These are phyloP conservation scores for Yamadazyma takamatsuzukensis DNA, from an alignment of 805 yeast species.

Conservation along the genomic window DNA sequence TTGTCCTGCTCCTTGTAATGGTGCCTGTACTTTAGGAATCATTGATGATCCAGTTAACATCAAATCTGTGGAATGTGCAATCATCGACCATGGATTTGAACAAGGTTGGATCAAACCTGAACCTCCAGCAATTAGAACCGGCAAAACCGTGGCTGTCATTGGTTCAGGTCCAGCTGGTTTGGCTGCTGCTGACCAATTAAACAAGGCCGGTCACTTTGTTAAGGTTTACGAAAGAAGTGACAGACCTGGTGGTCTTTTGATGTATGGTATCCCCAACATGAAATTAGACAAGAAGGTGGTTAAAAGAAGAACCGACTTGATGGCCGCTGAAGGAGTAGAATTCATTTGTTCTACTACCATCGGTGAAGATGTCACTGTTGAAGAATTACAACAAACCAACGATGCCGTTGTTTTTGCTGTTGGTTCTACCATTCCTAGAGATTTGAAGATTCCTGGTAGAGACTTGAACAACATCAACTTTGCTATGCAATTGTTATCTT, in stretches of 20 bases:
- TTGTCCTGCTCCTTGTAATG: constrained; percentile 99
- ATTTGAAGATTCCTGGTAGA: constrained; percentile 91
- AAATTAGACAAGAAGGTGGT: constrained; percentile 91
- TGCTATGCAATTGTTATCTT: constrained; percentile 85
- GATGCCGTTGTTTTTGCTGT: constrained; percentile 91
- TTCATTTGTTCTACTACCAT: constrained; percentile 75
- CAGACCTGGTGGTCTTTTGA: constrained; percentile 93
- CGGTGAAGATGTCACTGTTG: constrained; percentile 78
- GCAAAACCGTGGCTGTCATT: constrained; percentile 77
- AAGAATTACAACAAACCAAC: constrained; percentile 55
- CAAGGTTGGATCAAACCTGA: constrained; percentile 93
- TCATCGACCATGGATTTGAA: constrained; percentile 92
- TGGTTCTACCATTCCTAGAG: constrained; percentile 96
- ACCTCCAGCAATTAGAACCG: constrained; percentile 78
- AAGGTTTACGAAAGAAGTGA: constrained; percentile 92
- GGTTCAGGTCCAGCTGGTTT: constrained; percentile 98
- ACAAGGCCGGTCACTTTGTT: constrained; percentile 91
- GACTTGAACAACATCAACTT: constrained; percentile 83
- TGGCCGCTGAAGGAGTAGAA: constrained; percentile 85
- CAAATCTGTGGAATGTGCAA: constrained; percentile 92
- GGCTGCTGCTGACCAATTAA: constrained; percentile 95
- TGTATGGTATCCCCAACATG: constrained; percentile 99
- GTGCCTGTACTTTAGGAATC: constrained; percentile 89
- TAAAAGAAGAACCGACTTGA: constrained; percentile 85
- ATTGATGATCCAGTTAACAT: constrained; percentile 95